These are phyloP conservation scores for Solanum etuberosum DNA, from an alignment of 257 asterid species.

Conservation along the genomic window DNA sequence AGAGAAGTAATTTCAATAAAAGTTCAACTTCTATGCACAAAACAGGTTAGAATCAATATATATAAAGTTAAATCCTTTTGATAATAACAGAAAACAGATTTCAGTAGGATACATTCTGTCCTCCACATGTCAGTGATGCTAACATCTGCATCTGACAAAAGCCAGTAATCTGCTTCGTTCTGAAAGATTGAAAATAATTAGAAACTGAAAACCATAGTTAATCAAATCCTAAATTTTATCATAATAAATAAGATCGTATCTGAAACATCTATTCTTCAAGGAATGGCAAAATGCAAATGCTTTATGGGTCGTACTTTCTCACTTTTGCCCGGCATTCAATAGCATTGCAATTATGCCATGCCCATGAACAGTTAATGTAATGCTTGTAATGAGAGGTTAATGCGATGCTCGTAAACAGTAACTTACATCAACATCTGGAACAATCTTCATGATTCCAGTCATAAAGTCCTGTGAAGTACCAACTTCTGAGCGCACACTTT, in stretches of 20 bases:
- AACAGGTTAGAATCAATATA: not conserved
- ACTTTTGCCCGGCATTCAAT: not conserved
- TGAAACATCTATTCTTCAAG: not conserved
- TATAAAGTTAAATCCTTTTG: not conserved
- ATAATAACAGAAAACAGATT: not conserved
- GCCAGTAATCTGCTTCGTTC: slow-evolving; percentile 70
- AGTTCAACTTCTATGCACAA: not conserved
- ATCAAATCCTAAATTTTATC: not conserved
- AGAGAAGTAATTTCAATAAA: not conserved
- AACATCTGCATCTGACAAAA: slow-evolving; percentile 44
- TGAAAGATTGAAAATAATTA: slow-evolving; percentile 16
- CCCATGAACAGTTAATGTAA: not conserved
- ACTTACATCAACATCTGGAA: slow-evolving; percentile 89
- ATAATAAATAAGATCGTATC: not conserved
- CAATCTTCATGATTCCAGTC: slow-evolving; percentile 76
- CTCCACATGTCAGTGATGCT: slow-evolving; percentile 77
- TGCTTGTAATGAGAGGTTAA: not conserved
- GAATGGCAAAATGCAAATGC: not conserved
- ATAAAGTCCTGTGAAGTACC: slow-evolving; percentile 64
- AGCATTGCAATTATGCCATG: not conserved
- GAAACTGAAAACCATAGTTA: not conserved
- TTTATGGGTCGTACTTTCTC: not conserved
- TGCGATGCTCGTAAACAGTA: not conserved
- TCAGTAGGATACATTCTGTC: slow-evolving; percentile 44
- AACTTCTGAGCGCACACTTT: slow-evolving; percentile 38